phyloP scores from a whole-genome alignment of 768 basidiomycete species.

The Cyclocybe cylindracea region DNA sequence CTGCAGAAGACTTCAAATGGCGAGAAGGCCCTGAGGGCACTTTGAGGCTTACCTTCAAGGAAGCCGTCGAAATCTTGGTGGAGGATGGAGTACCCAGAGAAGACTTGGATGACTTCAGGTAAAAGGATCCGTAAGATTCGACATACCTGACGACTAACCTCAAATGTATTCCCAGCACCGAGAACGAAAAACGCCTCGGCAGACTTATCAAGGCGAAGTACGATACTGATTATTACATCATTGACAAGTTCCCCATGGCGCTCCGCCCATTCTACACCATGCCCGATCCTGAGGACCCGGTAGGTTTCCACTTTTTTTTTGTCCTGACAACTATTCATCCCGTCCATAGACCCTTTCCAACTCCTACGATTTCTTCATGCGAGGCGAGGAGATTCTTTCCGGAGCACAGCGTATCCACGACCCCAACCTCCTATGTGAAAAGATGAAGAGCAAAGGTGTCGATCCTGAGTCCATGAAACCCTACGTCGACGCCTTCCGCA shows the following conservation, averaged over 20 bases:
- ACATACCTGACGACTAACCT: slow-evolving; percentile 6
- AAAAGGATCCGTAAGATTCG: slow-evolving; percentile 15
- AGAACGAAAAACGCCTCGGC: slow-evolving; percentile 94
- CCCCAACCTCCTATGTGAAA: slow-evolving; percentile 72
- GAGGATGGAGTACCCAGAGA: slow-evolving; percentile 84
- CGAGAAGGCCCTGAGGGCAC: slow-evolving; percentile 89
- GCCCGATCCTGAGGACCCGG: slow-evolving; percentile 92
- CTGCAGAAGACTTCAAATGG: slow-evolving; percentile 96
- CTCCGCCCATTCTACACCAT: slow-evolving; percentile 99
- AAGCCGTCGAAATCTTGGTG: slow-evolving; percentile 85
- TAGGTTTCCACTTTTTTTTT: slow-evolving; percentile 36
- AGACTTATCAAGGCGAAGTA: slow-evolving; percentile 89
- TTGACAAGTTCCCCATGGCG: slow-evolving; percentile 97
- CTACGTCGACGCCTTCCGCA: slow-evolving; percentile 92
- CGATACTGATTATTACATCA: slow-evolving; percentile 97
- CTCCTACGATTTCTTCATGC: slow-evolving; percentile 99
- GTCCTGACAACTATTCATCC: slow-evolving; percentile 7
- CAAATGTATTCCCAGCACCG: slow-evolving; percentile 59
- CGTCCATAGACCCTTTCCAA: slow-evolving; percentile 78
- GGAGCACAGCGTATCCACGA: slow-evolving; percentile 99
- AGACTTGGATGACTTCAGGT: slow-evolving; percentile 89
- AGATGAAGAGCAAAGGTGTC: slow-evolving; percentile 86
- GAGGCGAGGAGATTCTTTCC: slow-evolving; percentile 97
- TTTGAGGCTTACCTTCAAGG: slow-evolving; percentile 78
- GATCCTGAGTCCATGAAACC: slow-evolving; percentile 90